Evolutionary conservation across 129 eudicot species (phyloP), one percentile per base, ranked within the genome.

Genomic region (Helichrysum umbraculigerum): DNA sequence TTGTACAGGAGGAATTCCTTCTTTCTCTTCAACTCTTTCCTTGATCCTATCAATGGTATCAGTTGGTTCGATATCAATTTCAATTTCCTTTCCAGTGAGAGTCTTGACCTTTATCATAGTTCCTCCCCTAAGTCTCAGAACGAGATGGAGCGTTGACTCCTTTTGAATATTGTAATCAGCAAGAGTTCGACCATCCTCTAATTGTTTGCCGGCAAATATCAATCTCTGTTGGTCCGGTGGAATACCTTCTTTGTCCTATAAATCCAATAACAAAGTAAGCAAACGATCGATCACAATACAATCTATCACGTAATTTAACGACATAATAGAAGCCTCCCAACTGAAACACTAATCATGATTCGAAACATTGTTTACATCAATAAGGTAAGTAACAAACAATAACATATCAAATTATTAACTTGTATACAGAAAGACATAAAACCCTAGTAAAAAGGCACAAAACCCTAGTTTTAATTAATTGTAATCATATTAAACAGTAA

Each of bases 91-190:
- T 20, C 80, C 80, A 20, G 80, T 76, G 10, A 76, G 72, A 65
- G 80, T 76, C 66, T 76, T 76, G 37, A 76, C 80, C 80, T 76
- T 76, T 56, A 76, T 76, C 80, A 76, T 66, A 54, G 80, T 76
- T 65, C 80, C 80, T 65, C 80, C 80, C 54, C 80, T 66, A 51
- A 76, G 80, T 35, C 80, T 76, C 22, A 76, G 66, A 33, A 76
- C 73, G 51, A 76, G 65, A 66, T 76, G 80, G 66, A 76, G 80
- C 28, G 73, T 76, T 33, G 73, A 76, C 41, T 76, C 80, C 63
- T 76, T 76, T 28, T 76, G 80, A 21, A 76, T 76, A 33, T 52
- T 76, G 66, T 76, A 76, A 44, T 76, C 80, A 7, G 73, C 80
- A 20, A 76, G 80, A 42, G 80, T 76, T 67, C 73, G 64, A 11